Conservation (phyloP, 176 grass and related monocot genomes). For the Raddia distichophylla region DNA sequence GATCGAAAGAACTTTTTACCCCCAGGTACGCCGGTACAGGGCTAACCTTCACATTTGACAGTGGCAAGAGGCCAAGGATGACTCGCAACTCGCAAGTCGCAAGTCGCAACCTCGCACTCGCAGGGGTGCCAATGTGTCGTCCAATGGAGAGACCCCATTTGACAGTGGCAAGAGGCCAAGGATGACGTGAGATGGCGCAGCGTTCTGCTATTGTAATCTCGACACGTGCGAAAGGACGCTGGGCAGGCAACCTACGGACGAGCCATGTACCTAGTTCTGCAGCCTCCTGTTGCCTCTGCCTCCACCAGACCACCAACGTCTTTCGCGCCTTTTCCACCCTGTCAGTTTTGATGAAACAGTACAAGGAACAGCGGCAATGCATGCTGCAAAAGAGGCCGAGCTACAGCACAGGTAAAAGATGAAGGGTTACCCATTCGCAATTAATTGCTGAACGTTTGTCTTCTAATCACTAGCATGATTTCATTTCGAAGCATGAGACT, state of each 20-base stretch:
- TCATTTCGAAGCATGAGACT: too few relatives aligned
- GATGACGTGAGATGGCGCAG: background rate
- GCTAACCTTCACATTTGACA: background rate
- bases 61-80: constrained; percentile 7
- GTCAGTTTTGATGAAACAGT: constrained; percentile 46
- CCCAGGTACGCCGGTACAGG: background rate
- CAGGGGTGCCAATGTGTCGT: too few relatives aligned
- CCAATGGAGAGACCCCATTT: constrained; percentile 3
- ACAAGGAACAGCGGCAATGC: background rate
- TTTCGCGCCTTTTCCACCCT: background rate
- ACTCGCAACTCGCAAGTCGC: background rate
- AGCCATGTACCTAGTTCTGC: constrained; percentile 18
- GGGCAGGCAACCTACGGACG: constrained; percentile 24
- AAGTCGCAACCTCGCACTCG: background rate
- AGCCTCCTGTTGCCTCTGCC: constrained; percentile 1
- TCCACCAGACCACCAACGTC: constrained; percentile 29
- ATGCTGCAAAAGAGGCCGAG: background rate
- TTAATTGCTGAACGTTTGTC: background rate
- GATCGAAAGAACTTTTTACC: constrained; percentile 17
- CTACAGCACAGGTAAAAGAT: background rate
- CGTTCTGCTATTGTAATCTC: constrained; percentile 7
- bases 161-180: too few relatives aligned
- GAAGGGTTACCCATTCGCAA: background rate
- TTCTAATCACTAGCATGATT: background rate
- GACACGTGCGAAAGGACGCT: constrained; percentile 32